phyloP scores from a whole-genome alignment of 768 basidiomycete genomes.

The Podaxis sp. region DNA sequence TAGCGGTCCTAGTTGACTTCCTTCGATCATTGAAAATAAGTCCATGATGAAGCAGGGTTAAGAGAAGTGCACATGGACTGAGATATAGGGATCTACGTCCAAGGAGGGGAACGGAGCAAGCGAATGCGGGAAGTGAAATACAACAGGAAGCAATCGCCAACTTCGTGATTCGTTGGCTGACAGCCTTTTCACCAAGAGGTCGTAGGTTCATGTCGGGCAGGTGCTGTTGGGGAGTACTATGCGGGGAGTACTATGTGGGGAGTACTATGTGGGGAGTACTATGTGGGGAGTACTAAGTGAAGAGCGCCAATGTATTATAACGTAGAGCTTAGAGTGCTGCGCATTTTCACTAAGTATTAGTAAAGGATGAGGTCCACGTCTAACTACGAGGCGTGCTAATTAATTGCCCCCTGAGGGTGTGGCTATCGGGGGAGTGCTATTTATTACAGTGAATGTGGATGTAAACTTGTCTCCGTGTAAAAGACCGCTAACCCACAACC shows the following conservation, averaged over 20 bases:
- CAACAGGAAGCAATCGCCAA: neutral
- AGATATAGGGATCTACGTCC: neutral
- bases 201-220: neutral
- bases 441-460: neutral
- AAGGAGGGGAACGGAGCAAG: neutral
- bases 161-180: neutral
- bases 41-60: slow-evolving; percentile 4
- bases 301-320: neutral
- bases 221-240: neutral
- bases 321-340: neutral
- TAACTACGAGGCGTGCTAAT: neutral
- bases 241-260: neutral
- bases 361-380: neutral
- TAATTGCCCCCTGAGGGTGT: neutral
- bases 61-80: neutral
- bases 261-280: neutral
- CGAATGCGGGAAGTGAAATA: neutral
- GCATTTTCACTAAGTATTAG: neutral
- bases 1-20: neutral
- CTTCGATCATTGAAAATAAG: neutral
- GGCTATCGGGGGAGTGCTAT: neutral
- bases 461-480: neutral
- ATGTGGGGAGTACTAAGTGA: neutral
- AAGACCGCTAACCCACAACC: too few species aligned
- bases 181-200: neutral